These are phyloP conservation scores for Hypoxylon sp. DNA, from an alignment of 2,329 filamentous ascomycete species.

Conservation along the genomic window DNA sequence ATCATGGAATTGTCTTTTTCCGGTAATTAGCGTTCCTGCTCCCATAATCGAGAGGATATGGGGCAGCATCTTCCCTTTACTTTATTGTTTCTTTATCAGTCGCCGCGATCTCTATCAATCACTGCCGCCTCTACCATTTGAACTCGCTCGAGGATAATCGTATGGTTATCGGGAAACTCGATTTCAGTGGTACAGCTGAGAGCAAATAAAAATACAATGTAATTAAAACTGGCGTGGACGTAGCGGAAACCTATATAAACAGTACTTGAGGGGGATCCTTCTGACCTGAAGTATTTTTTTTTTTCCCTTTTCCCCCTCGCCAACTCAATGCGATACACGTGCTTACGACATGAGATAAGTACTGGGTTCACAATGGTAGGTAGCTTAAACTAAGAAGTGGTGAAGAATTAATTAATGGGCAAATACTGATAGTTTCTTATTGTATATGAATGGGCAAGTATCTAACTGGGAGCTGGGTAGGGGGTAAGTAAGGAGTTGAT, in stretches of 20 bases:
- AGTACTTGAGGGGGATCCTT: no score
- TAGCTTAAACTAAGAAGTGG: background rate
- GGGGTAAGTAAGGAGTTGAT: no score
- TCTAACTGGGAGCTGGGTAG: no score
- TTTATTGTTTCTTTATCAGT: no score
- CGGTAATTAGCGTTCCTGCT: no score
- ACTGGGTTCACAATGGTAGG: background rate
- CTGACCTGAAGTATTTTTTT: background rate
- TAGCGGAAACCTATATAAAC: no score
- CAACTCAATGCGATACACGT: background rate
- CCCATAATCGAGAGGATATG: no score
- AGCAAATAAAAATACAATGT: background rate
- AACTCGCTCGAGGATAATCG: background rate
- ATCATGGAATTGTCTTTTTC: no score
- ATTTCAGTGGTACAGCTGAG: background rate
- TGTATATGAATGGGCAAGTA: no score
- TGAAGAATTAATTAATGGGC: no score
- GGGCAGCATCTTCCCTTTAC: no score
- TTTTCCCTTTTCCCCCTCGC: background rate
- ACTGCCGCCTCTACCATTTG: background rate
- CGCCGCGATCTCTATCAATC: background rate
- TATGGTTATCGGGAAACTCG: background rate
- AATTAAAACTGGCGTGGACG: background rate
- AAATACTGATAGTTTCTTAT: no score
- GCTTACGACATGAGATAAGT: background rate